Base-by-base conservation (phyloP, 169 alveolate genomes). In the Theileria annulata region DNA sequence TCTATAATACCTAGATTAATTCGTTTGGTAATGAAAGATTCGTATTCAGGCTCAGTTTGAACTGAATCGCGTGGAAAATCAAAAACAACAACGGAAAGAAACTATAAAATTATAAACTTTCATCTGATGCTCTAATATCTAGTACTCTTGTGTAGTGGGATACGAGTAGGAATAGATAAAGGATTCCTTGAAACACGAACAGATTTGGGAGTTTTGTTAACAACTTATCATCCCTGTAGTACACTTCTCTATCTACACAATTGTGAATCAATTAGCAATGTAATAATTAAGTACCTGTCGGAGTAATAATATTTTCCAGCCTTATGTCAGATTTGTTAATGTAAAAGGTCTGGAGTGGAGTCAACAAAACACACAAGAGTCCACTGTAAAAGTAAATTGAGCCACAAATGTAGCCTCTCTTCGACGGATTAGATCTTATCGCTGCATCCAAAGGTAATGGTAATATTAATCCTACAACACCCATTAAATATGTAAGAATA, bases 361-460 rank as follows among this genome's bases (percentile, higher is more conserved):
- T 54, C 73, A 81, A 23, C 25, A 21, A 0, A 35, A 67, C 27
- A 15, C 27, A 47, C 33, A 48, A 67, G 23, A 69, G 42, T 62
- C 88, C 88, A 68, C 69, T 42, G 25, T 71, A 9, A 23, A 72
- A 77, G 80, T 81, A 67, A 68, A 75, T 19, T 33, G 37, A 13
- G 3, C 88, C 85, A 28, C 88, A 81, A 23, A 67, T 59, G 33
- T 64, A 49, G 12, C 85, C 88, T 10, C 85, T 31, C 31, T 72
- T 21, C 17, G 30, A 5, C 2, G 88, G 79, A 72, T 81, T 73
- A 48, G 58, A 23, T 59, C 58, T 63, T 23, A 81, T 49, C 79
- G 74, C 84, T 30, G 76, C 33, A n/a, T 81, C 79, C 48, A 56
- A 64, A 0, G 88, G 88, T 42, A 81, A 62, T 58, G 77, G 77